phyloP scores from a whole-genome alignment of 495 filamentous ascomycete genomes.

The Penicillium roqueforti region DNA sequence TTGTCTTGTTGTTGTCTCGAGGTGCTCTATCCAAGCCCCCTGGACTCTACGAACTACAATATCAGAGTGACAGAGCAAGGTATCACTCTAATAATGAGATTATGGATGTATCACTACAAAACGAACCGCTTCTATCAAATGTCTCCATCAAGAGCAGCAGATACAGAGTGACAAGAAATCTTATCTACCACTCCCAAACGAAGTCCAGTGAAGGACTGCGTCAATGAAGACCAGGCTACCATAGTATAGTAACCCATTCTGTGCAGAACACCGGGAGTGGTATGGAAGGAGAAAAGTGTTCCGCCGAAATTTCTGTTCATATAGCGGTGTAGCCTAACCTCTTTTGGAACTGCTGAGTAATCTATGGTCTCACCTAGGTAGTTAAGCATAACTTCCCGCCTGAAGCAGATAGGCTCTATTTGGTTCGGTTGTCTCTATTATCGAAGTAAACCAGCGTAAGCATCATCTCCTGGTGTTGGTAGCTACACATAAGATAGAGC shows the following conservation, averaged over 20 bases:
- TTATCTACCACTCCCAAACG: constrained; percentile 63
- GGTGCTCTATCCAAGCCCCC: neutral
- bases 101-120: constrained; percentile 52
- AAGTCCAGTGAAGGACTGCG: constrained; percentile 69
- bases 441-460: neutral
- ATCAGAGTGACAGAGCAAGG: neutral
- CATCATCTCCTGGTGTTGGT: neutral
- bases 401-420: neutral
- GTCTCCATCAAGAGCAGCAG: constrained; percentile 80
- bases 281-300: constrained; percentile 31
- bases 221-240: constrained; percentile 39
- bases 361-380: neutral
- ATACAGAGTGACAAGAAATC: constrained; percentile 75
- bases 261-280: constrained; percentile 46
- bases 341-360: constrained; percentile 18
- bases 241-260: constrained; percentile 52
- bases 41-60: neutral
- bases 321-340: constrained; percentile 10
- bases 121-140: constrained; percentile 82
- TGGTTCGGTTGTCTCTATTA: neutral
- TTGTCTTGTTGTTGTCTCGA: neutral
- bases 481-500: neutral
- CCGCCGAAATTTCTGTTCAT: constrained; percentile 18
- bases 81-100: constrained; percentile 16
- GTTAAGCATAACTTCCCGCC: neutral